Percentiles rank a stretch among this genome's conserved stretches.
phyloP scores from a whole-genome alignment of 202 grass and related monocot species.

The Musa balbisiana region DNA sequence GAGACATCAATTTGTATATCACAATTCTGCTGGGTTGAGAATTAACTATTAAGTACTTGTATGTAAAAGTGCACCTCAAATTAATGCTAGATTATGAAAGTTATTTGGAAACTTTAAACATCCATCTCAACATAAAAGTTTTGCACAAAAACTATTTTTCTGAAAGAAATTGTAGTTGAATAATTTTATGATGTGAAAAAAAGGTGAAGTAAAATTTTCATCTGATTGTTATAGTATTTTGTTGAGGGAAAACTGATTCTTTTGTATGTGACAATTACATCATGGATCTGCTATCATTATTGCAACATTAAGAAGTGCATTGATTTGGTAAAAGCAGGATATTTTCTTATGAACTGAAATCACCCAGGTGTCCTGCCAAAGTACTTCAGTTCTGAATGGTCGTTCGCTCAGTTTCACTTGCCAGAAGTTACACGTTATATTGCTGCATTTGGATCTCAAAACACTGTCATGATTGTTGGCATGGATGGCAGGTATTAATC shows the following conservation, averaged over 20 bases:
- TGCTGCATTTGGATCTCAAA: conserved; percentile 79
- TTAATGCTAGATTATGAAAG: too few relatives aligned
- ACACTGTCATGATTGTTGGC: conserved; percentile 80
- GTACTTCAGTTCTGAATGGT: conserved; percentile 98
- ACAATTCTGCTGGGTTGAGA: not conserved
- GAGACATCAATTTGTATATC: not conserved
- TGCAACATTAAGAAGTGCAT: not conserved
- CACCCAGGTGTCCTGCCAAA: conserved; percentile 67
- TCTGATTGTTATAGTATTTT: too few relatives aligned
- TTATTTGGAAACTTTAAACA: not conserved
- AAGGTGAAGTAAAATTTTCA: not conserved
- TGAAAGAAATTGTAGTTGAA: not conserved
- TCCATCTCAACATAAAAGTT: not conserved
- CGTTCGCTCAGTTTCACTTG: conserved; percentile 92
- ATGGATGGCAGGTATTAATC: conserved; percentile 76
- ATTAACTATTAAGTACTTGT: not conserved
- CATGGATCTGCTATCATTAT: not conserved
- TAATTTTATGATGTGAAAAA: not conserved
- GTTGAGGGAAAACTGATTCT: too few relatives aligned
- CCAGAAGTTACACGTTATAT: conserved; percentile 78
- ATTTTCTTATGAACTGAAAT: conserved; percentile 20
- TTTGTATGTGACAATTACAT: too few relatives aligned
- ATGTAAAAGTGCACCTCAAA: not conserved
- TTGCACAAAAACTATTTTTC: not conserved
- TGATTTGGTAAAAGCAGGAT: not conserved